Evolutionary conservation across 2,329 filamentous ascomycete genomes (phyloP).

Genomic region (Truncatella angustata): DNA sequence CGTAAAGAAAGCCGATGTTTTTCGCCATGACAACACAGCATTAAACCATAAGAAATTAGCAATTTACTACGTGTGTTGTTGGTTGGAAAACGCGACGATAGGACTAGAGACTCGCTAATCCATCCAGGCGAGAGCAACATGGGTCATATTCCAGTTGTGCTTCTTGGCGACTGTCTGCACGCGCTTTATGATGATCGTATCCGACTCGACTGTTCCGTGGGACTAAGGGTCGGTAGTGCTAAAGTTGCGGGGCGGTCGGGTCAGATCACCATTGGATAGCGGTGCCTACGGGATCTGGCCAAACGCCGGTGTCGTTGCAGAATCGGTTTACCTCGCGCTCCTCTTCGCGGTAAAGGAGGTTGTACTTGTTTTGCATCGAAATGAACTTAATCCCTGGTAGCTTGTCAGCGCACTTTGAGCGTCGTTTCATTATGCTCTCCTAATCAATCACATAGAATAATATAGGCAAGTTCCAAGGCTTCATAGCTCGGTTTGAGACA

Average conservation of each 20-base stretch:
- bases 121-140: conserved; percentile 64
- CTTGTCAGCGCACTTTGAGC: too few relatives aligned
- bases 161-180: conserved; percentile 59
- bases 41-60: too few relatives aligned
- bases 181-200: conserved; percentile 43
- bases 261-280: conserved; percentile 35
- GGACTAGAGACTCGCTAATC: conserved; percentile 52
- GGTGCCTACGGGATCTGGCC: conserved; percentile 41
- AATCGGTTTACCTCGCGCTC: conserved; percentile 44
- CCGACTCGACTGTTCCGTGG: conserved; percentile 31
- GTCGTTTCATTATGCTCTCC: too few relatives aligned
- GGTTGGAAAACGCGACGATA: conserved; percentile 62
- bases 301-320: conserved; percentile 39
- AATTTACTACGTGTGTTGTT: too few relatives aligned
- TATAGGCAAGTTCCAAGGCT: too few relatives aligned
- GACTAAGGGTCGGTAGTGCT: conserved; percentile 25
- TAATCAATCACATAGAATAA: too few relatives aligned
- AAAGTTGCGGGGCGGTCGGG: conserved; percentile 28
- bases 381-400: conserved; percentile 55
- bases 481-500: too few relatives aligned
- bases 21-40: too few relatives aligned
- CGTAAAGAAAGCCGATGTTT: too few relatives aligned
- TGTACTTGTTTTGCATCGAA: conserved; percentile 62
- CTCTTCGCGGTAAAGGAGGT: conserved; percentile 64
- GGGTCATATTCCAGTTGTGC: conserved; percentile 58